Conservation (phyloP, 495 filamentous ascomycete genomes). For the Neurospora sublineolata region DNA sequence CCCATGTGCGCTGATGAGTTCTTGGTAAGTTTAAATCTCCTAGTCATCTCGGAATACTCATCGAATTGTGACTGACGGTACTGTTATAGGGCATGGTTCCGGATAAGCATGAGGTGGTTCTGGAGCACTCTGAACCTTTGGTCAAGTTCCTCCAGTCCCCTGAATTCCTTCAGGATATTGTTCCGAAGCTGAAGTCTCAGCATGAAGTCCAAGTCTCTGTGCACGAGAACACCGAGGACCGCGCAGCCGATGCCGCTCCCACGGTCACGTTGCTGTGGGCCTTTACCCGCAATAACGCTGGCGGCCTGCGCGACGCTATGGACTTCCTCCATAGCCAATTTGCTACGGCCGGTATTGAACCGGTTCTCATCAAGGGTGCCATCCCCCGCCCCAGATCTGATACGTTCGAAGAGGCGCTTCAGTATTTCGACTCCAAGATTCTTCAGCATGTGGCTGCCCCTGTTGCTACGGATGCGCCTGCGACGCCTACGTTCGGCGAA, state of each 20-base stretch:
- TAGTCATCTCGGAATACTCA: not conserved
- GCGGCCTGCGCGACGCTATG: slow-evolving; percentile 87
- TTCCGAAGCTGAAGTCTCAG: slow-evolving; percentile 74
- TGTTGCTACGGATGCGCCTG: slow-evolving; percentile 73
- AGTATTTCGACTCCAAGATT: slow-evolving; percentile 92
- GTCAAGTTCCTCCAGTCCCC: slow-evolving; percentile 66
- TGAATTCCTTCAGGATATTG: slow-evolving; percentile 65
- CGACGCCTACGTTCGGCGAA: slow-evolving; percentile 62
- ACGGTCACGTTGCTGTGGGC: slow-evolving; percentile 44
- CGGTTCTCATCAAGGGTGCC: slow-evolving; percentile 76
- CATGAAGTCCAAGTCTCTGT: slow-evolving; percentile 81
- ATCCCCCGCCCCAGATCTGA: slow-evolving; percentile 96
- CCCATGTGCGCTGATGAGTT: slow-evolving; percentile 92
- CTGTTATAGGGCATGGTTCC: slow-evolving; percentile 75
- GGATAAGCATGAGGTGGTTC: slow-evolving; percentile 80
- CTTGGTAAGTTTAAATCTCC: slow-evolving; percentile 44
- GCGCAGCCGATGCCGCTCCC: slow-evolving; percentile 40
- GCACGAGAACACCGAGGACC: slow-evolving; percentile 42
- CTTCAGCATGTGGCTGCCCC: slow-evolving; percentile 79
- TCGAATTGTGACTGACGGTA: not conserved
- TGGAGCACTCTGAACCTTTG: slow-evolving; percentile 62
- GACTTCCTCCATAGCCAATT: slow-evolving; percentile 82
- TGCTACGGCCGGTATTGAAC: slow-evolving; percentile 72
- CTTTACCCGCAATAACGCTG: slow-evolving; percentile 95
- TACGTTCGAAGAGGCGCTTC: slow-evolving; percentile 92